Conservation (phyloP, 1,284 basidiomycete genomes). For the Cryptococcus sp. region DNA sequence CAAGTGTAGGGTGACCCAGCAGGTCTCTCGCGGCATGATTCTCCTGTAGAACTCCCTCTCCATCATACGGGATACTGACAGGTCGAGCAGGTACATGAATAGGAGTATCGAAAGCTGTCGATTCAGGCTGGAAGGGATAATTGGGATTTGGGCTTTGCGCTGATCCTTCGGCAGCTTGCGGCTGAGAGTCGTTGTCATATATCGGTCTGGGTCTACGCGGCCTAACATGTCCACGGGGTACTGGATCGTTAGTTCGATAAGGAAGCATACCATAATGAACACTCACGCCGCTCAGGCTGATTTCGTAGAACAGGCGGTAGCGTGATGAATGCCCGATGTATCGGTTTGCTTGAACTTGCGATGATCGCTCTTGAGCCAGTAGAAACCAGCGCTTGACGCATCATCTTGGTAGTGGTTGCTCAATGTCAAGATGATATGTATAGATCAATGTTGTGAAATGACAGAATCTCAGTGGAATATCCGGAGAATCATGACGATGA, state of each 20-base stretch:
- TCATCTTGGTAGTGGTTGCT: not conserved
- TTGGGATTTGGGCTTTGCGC: not conserved
- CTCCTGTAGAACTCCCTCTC: constrained; percentile 35
- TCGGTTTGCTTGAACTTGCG: not conserved
- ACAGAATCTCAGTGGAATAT: not conserved
- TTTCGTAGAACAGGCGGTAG: not conserved
- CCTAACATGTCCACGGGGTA: not conserved
- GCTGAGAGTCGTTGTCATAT: not conserved
- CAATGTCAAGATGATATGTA: not conserved
- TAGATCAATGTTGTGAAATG: no score
- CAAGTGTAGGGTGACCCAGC: constrained; percentile 40
- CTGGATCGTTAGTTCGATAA: not conserved
- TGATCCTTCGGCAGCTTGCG: not conserved
- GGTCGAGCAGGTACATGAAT: constrained; percentile 11
- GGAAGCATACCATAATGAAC: not conserved
- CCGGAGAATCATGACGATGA: not conserved
- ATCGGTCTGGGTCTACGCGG: not conserved
- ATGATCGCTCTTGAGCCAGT: not conserved
- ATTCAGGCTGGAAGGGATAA: not conserved
- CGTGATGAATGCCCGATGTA: not conserved
- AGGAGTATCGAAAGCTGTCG: not conserved
- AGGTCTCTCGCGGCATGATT: constrained; percentile 40
- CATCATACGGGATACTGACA: constrained; percentile 38
- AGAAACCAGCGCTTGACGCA: not conserved
- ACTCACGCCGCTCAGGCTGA: not conserved